These are phyloP conservation scores for Nidularia sp. DNA, from an alignment of 768 basidiomycete genomes.

Conservation along the genomic window DNA sequence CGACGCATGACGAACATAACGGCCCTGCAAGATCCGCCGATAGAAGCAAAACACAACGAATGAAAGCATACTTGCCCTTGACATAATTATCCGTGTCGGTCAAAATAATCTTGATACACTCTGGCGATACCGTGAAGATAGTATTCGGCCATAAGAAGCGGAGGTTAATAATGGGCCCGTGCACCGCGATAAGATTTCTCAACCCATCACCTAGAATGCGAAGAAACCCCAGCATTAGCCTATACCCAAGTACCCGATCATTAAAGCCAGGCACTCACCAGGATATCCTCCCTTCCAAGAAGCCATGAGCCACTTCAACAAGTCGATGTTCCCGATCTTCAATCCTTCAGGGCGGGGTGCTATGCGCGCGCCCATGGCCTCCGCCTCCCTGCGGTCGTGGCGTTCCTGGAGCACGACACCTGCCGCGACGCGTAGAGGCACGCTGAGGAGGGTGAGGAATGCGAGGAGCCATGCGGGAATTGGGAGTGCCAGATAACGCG, in stretches of 20 bases:
- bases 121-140: conserved; percentile 15
- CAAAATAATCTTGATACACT: conserved; percentile 20
- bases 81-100: conserved; percentile 21
- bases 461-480: not conserved
- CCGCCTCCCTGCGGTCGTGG: conserved; percentile 5
- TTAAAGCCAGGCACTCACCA: conserved; percentile 11
- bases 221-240: not conserved
- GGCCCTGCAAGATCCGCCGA: no score
- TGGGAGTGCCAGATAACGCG: not conserved
- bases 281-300: conserved; percentile 24
- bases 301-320: conserved; percentile 12
- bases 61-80: conserved; percentile 4
- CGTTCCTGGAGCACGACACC: not conserved
- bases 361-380: conserved; percentile 18
- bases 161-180: conserved; percentile 10
- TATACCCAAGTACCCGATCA: not conserved
- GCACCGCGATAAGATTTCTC: not conserved
- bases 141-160: conserved; percentile 11
- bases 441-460: not conserved
- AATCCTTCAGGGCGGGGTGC: conserved; percentile 11
- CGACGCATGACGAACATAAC: no score
- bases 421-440: not conserved
- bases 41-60: no score
- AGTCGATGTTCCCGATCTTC: conserved; percentile 19
- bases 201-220: not conserved